These are phyloP conservation scores for Colletotrichum shisoi DNA, from an alignment of 2,329 filamentous ascomycete species.

Conservation along the genomic window DNA sequence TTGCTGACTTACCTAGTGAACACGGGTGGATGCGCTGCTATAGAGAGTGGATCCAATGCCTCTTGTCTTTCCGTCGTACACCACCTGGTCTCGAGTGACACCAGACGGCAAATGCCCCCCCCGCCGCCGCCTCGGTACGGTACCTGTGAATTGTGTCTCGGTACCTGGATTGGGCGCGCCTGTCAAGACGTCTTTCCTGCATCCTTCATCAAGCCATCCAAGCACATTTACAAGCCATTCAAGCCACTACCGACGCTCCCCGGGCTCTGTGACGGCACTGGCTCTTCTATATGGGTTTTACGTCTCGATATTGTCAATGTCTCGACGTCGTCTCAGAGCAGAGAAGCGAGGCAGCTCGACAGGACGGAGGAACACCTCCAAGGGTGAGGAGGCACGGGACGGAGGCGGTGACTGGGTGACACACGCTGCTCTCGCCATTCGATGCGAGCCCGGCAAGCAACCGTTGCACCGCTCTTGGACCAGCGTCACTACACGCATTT, in stretches of 20 bases:
- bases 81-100: not conserved
- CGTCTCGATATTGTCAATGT: conserved; percentile 9
- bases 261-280: not conserved
- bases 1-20: too few species aligned
- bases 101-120: not conserved
- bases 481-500: not conserved
- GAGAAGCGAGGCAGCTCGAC: not conserved
- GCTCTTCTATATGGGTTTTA: not conserved
- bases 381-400: not conserved
- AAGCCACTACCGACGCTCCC: conserved; percentile 9
- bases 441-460: not conserved
- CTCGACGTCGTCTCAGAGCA: not conserved
- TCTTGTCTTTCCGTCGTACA: not conserved
- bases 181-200: not conserved
- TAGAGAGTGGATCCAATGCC: too few species aligned
- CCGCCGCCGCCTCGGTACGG: too few species aligned
- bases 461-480: conserved; percentile 14
- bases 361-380: too few species aligned
- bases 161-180: conserved; percentile 14
- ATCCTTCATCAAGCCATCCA: conserved; percentile 5
- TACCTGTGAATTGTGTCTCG: not conserved
- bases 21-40: not conserved
- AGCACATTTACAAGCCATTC: not conserved
- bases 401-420: not conserved
- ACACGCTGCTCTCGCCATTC: not conserved